These are phyloP conservation scores for Backusella australiensis DNA, from an alignment of 192 early-diverging fungal species.

Conservation along the genomic window DNA sequence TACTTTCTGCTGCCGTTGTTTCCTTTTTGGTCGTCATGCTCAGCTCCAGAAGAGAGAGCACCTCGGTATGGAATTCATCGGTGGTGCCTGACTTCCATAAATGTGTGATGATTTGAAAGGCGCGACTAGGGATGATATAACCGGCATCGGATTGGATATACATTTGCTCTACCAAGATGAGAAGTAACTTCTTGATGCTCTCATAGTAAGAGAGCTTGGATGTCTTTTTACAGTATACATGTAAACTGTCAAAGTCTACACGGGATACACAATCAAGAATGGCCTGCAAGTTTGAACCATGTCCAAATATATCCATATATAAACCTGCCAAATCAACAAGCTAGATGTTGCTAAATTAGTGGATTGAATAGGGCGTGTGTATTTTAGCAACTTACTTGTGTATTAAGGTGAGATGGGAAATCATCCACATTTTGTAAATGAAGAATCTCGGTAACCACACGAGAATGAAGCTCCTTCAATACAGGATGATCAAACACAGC, in stretches of 20 bases:
- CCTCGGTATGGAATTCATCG: slow-evolving; percentile 3
- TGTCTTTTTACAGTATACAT: neutral
- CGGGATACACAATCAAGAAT: neutral
- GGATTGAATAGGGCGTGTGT: neutral
- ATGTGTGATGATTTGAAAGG: slow-evolving; percentile 22
- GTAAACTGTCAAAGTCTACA: slow-evolving; percentile 14
- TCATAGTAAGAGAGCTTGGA: neutral
- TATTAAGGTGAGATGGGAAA: slow-evolving; percentile 9
- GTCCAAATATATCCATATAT: slow-evolving; percentile 18
- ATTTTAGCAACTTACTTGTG: neutral
- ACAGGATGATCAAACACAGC: slow-evolving; percentile 18
- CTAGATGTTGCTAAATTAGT: neutral
- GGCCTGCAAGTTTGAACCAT: slow-evolving; percentile 3
- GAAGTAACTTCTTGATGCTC: neutral
- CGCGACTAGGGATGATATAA: slow-evolving; percentile 7
- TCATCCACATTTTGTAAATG: neutral
- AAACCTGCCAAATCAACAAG: slow-evolving; percentile 1
- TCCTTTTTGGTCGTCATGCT: slow-evolving; percentile 3
- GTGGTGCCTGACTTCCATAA: slow-evolving; percentile 8
- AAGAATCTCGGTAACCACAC: neutral
- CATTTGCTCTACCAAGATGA: neutral
- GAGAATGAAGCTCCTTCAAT: slow-evolving; percentile 10
- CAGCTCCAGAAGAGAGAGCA: slow-evolving; percentile 18
- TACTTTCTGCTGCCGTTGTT: neutral
- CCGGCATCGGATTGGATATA: neutral